Conservation (phyloP, 495 filamentous ascomycete species). For the Neurospora sp. region DNA sequence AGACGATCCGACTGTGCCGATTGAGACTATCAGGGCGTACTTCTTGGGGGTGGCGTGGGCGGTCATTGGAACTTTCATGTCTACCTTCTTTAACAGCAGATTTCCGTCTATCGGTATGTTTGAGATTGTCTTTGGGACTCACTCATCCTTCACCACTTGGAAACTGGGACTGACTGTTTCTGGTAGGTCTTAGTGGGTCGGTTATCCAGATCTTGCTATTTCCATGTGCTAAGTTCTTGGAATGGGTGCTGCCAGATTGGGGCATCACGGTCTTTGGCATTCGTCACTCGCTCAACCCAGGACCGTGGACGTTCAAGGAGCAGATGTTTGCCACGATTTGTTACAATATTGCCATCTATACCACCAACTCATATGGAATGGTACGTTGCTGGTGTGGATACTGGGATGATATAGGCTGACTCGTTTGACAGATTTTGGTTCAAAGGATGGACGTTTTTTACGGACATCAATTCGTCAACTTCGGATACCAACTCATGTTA, state of each 20-base stretch:
- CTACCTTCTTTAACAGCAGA: conserved; percentile 30
- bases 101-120: conserved; percentile 25
- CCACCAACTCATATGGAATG: conserved; percentile 24
- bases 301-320: conserved; percentile 36
- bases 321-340: conserved; percentile 31
- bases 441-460: conserved; percentile 17
- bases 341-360: conserved; percentile 25
- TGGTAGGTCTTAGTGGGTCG: conserved; percentile 19
- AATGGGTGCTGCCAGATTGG: conserved; percentile 20
- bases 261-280: conserved; percentile 17
- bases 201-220: conserved; percentile 31
- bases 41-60: conserved; percentile 32
- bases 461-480: conserved; percentile 15
- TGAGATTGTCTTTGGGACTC: background rate
- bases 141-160: background rate
- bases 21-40: conserved; percentile 30
- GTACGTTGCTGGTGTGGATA: background rate
- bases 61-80: conserved; percentile 23
- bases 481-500: conserved; percentile 30
- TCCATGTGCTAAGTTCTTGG: conserved; percentile 26
- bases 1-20: conserved; percentile 22
- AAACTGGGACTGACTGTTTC: background rate
- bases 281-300: conserved; percentile 29
- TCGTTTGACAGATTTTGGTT: conserved; percentile 12
- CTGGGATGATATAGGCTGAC: background rate